Base-by-base conservation (phyloP, 2,329 filamentous ascomycete species). In the Xylariaceae sp. region DNA sequence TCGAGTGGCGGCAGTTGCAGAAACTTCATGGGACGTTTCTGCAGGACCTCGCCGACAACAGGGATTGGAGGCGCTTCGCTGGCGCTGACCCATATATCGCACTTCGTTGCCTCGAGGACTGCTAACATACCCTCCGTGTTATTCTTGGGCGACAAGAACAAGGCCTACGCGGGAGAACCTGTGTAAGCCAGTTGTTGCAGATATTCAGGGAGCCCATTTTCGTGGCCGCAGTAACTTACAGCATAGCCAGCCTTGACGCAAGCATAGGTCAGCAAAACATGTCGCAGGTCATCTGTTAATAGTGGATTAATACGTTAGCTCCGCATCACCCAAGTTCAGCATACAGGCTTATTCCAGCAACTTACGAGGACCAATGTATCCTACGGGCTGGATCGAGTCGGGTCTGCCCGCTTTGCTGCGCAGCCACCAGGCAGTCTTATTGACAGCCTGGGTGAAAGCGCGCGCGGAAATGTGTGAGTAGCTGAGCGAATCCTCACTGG, bases 361-460 rank as follows among this genome's bases (percentile, higher is more conserved):
- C 68, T 63, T 62, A 70, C 68, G 68, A 10, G 68, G 68, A 42
- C 68, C 68, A 21, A 70, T 68, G 37, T 70, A 70, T 0, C 65
- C 67, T 5, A 68, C 37, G 0, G 65, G 50, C 22, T 62, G 53
- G 3, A 67, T 59, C 2, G 46, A 48, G 9, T 49, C 41, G 7
- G 52, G 39, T 30, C 55, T 53, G 4, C 63, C 61, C 19, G 63
- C 55, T n/a, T 64, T 42, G 12, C 53, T 41, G 7, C 51, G 58
- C 18, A 70, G 54, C 63, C 64, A 65, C 68, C 68, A 70, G 12
- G 67, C 67, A 0, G 62, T 64, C 47, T 67, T 69, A 40, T 69
- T 57, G 9, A 70, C 57, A 0, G 67, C 67, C 4, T 57, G 56
- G 0, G 62, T 47, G 29, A 70, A 68, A 0, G 41, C 12, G 5